Evolutionary conservation across 1,139 yeast species (phyloP).

Genomic region (Scheffersomyces lignicola): DNA sequence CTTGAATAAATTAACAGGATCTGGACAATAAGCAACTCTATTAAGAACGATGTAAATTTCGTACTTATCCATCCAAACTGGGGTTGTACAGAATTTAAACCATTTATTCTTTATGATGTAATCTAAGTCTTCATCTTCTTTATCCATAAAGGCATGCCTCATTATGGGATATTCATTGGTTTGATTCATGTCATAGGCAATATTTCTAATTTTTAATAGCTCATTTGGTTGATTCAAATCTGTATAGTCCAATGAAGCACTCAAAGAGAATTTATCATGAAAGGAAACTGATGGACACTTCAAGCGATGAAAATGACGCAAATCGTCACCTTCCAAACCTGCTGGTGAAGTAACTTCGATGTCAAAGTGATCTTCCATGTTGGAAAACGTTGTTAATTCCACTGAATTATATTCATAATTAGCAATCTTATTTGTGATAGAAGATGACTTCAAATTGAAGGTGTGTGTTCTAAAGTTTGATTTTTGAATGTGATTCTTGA

Average conservation of each 20-base stretch:
- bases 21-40: slow-evolving; percentile 14
- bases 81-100: slow-evolving; percentile 17
- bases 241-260: too few species aligned
- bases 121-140: slow-evolving; percentile 7
- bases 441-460: not conserved
- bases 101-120: slow-evolving; percentile 13
- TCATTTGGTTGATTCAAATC: too few species aligned
- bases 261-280: too few species aligned
- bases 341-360: not conserved
- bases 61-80: slow-evolving; percentile 17
- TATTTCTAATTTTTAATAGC: too few species aligned
- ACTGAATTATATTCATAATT: not conserved
- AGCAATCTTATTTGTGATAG: not conserved
- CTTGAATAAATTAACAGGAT: slow-evolving; percentile 10
- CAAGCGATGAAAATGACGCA: too few species aligned
- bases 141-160: slow-evolving; percentile 8
- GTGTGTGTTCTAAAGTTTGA: not conserved
- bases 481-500: too few species aligned
- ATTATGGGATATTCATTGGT: not conserved
- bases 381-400: not conserved
- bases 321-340: too few species aligned
- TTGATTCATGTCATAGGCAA: slow-evolving; percentile 6
- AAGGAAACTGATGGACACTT: too few species aligned
- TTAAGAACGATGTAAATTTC: slow-evolving; percentile 18
- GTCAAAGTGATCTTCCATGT: slow-evolving; percentile 2